Evolutionary conservation across 257 asterid species (phyloP).

Genomic region (Capsicum pubescens): DNA sequence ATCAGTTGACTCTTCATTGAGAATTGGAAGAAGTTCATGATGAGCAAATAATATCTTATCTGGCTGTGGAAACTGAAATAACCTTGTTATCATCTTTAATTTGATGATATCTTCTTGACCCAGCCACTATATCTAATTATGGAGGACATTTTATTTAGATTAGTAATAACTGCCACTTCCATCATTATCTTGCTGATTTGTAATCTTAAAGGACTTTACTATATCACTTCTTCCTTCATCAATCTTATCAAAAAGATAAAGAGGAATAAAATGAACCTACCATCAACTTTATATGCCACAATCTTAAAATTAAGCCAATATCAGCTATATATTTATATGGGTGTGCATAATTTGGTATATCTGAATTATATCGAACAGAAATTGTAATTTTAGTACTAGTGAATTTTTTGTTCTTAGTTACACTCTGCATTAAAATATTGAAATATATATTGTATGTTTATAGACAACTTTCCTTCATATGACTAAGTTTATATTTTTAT

Average conservation of each 20-base stretch:
- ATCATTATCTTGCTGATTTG: background rate
- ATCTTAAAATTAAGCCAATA: no score
- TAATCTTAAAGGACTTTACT: background rate
- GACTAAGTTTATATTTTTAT: background rate
- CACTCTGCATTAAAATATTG: background rate
- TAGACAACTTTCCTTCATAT: background rate
- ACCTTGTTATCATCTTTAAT: slow-evolving; percentile 4
- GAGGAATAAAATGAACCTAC: background rate
- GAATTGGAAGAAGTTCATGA: slow-evolving; percentile 52
- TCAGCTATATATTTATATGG: background rate
- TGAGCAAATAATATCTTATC: background rate
- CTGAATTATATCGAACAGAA: background rate
- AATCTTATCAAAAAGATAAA: background rate
- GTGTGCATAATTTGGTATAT: background rate
- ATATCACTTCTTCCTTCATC: background rate
- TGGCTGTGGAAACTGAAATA: background rate
- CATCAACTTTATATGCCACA: background rate
- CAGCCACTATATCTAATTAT: background rate
- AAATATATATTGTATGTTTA: background rate
- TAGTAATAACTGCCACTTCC: background rate
- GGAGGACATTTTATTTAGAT: slow-evolving; percentile 22
- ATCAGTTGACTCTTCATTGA: slow-evolving; percentile 51
- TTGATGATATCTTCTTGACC: background rate
- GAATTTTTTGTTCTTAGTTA: background rate
- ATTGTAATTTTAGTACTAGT: background rate